These are phyloP conservation scores for Juncus effusus DNA, from an alignment of 176 grass and related monocot genomes.

Conservation along the genomic window DNA sequence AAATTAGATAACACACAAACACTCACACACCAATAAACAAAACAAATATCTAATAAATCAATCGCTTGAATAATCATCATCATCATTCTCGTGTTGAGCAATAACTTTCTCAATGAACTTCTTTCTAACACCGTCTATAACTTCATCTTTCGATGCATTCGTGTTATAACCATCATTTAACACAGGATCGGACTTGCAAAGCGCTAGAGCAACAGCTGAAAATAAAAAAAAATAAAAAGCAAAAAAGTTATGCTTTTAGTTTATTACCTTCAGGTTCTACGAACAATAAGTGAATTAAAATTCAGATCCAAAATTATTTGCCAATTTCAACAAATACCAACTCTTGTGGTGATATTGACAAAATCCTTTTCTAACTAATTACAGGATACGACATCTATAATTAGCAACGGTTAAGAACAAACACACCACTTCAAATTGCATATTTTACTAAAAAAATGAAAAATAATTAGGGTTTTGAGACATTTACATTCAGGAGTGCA, in stretches of 20 bases:
- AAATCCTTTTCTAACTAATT: too few species aligned
- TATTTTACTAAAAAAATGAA: too few species aligned
- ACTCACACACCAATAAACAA: background rate
- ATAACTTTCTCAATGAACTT: constrained; percentile 96
- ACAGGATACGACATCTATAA: too few species aligned
- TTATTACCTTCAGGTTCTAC: too few species aligned
- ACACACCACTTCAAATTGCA: too few species aligned
- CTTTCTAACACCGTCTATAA: constrained; percentile 75
- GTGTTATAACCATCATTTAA: constrained; percentile 74
- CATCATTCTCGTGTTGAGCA: constrained; percentile 52
- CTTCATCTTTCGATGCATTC: constrained; percentile 60
- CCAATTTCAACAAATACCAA: too few species aligned
- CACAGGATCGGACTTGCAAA: constrained; percentile 81
- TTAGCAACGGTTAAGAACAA: too few species aligned
- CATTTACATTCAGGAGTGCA: constrained; percentile 94
- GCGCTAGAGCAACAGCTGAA: constrained; percentile 81
- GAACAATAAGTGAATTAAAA: too few species aligned
- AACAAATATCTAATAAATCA: constrained; percentile 25
- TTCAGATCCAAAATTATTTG: too few species aligned
- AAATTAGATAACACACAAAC: background rate
- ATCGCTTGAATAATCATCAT: constrained; percentile 71
- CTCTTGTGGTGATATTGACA: too few species aligned
- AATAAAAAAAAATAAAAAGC: constrained; percentile 13
- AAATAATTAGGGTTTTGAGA: constrained; percentile 1
- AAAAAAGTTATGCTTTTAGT: background rate